Conservation (phyloP, 2,329 filamentous ascomycete species). For the Cryphonectria japonica region DNA sequence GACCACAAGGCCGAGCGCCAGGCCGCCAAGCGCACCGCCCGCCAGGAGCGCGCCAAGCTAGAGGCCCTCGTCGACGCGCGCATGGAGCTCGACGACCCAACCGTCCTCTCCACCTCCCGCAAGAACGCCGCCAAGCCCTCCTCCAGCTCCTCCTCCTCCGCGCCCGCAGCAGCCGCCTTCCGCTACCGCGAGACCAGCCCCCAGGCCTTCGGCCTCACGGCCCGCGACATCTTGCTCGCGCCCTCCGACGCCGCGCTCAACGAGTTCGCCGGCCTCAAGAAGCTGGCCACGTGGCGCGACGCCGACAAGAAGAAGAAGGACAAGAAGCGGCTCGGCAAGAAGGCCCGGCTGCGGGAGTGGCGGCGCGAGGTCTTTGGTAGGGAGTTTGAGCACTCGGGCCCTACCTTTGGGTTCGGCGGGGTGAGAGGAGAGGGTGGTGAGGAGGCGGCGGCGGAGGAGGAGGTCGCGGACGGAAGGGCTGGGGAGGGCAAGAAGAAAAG, state of each 20-base stretch:
- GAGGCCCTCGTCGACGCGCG: constrained; percentile 84
- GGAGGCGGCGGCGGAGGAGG: constrained; percentile 31
- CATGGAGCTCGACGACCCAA: constrained; percentile 72
- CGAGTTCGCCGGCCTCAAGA: constrained; percentile 90
- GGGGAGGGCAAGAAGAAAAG: constrained; percentile 44
- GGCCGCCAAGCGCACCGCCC: constrained; percentile 70
- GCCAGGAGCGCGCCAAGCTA: constrained; percentile 79
- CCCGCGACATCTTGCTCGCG: constrained; percentile 86
- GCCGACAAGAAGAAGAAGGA: constrained; percentile 87
- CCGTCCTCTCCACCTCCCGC: constrained; percentile 57
- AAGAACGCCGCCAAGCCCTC: constrained; percentile 35
- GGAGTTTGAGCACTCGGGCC: constrained; percentile 60
- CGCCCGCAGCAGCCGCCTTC: constrained; percentile 54
- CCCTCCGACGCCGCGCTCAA: constrained; percentile 86
- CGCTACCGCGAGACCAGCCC: constrained; percentile 95
- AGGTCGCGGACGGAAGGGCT: constrained; percentile 37
- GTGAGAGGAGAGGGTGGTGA: constrained; percentile 47
- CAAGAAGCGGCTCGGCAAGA: constrained; percentile 88
- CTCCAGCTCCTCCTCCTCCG: constrained; percentile 6
- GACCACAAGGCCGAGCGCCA: constrained; percentile 63
- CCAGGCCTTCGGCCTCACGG: constrained; percentile 83
- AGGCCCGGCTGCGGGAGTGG: constrained; percentile 88
- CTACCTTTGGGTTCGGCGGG: constrained; percentile 60
- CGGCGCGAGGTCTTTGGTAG: constrained; percentile 65
- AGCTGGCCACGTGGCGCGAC: constrained; percentile 88